Evolutionary conservation across 805 yeast species (phyloP).

Genomic region (Candida schatavii): DNA sequence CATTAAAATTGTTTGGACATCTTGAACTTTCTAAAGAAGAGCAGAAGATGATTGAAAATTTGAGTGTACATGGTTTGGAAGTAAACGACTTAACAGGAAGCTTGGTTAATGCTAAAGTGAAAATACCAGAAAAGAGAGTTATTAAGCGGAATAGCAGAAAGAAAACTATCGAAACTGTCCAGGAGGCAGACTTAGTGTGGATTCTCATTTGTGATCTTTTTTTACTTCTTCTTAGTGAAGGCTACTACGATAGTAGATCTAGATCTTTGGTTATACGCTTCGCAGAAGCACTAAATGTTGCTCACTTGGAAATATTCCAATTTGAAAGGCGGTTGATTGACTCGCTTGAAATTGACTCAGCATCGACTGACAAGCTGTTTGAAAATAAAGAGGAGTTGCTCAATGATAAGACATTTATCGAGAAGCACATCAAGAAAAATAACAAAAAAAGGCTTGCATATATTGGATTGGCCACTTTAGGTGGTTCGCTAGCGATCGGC

Average conservation of each 20-base stretch:
- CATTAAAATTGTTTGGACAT: conserved; percentile 73
- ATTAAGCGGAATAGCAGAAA: conserved; percentile 6
- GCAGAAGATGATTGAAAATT: conserved; percentile 78
- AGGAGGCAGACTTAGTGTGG: conserved; percentile 61
- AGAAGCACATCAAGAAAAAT: conserved; percentile 64
- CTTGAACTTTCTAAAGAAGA: conserved; percentile 77
- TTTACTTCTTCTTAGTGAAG: conserved; percentile 73
- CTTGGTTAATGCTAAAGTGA: conserved; percentile 32
- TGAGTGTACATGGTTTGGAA: conserved; percentile 80
- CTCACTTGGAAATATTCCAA: conserved; percentile 70
- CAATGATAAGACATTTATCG: conserved; percentile 75
- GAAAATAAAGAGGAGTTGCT: conserved; percentile 71
- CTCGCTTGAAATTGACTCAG: conserved; percentile 72
- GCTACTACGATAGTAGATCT: conserved; percentile 86
- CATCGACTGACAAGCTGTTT: conserved; percentile 34
- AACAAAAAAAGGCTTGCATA: conserved; percentile 70
- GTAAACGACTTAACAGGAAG: conserved; percentile 67
- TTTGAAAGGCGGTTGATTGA: conserved; percentile 91
- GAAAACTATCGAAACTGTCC: conserved; percentile 5
- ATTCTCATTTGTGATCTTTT: conserved; percentile 90
- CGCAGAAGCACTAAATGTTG: conserved; percentile 58
- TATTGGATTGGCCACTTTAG: conserved; percentile 92
- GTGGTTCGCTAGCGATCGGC: conserved; percentile 93
- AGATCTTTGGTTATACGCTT: conserved; percentile 72
- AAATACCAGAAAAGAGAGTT: conserved; percentile 5